A percentile compares a stretch with the other conserved stretches of the same genome.
These are phyloP conservation scores for Cutaneotrichosporon arboriforme DNA, from an alignment of 1,284 basidiomycete species.

Conservation along the genomic window DNA sequence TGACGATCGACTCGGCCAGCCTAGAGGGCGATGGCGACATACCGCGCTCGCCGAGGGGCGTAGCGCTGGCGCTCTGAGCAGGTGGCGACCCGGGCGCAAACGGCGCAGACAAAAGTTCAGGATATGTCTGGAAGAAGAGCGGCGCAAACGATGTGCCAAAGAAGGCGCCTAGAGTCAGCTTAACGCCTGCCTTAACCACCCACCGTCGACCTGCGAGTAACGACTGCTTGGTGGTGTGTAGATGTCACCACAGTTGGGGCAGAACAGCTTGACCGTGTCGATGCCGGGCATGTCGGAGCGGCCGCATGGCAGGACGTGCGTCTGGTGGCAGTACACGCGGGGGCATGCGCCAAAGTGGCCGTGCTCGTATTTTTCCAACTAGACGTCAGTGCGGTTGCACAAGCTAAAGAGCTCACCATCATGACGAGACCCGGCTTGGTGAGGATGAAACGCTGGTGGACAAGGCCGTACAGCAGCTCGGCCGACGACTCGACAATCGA, in stretches of 20 bases:
- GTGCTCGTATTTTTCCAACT: slow-evolving; percentile 94
- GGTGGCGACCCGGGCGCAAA: slow-evolving; percentile 52
- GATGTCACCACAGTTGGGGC: slow-evolving; percentile 96
- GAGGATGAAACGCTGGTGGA: slow-evolving; percentile 94
- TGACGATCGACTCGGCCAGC: slow-evolving; percentile 47
- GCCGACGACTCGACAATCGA: slow-evolving; percentile 97
- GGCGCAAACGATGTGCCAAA: slow-evolving; percentile 98
- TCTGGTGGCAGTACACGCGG: slow-evolving; percentile 85
- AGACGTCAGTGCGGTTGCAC: slow-evolving; percentile 4
- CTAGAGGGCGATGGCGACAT: slow-evolving; percentile 21
- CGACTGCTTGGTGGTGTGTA: slow-evolving; percentile 92
- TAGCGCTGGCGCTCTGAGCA: slow-evolving; percentile 39
- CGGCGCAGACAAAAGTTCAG: slow-evolving; percentile 78
- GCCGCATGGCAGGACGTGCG: slow-evolving; percentile 90
- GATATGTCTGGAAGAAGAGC: slow-evolving; percentile 95
- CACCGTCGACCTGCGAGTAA: slow-evolving; percentile 93
- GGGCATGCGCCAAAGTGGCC: slow-evolving; percentile 93
- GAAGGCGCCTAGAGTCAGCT: slow-evolving; percentile 69
- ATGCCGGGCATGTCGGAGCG: slow-evolving; percentile 94
- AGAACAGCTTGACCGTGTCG: slow-evolving; percentile 97
- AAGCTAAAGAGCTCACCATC: slow-evolving; percentile 61
- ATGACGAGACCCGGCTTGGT: slow-evolving; percentile 88
- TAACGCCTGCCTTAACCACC: slow-evolving; percentile 27
- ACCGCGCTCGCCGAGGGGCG: slow-evolving; percentile 9
- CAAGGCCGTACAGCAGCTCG: slow-evolving; percentile 93